Conservation (phyloP, 2,329 filamentous ascomycete genomes). For the Tolypocladium tropicale region DNA sequence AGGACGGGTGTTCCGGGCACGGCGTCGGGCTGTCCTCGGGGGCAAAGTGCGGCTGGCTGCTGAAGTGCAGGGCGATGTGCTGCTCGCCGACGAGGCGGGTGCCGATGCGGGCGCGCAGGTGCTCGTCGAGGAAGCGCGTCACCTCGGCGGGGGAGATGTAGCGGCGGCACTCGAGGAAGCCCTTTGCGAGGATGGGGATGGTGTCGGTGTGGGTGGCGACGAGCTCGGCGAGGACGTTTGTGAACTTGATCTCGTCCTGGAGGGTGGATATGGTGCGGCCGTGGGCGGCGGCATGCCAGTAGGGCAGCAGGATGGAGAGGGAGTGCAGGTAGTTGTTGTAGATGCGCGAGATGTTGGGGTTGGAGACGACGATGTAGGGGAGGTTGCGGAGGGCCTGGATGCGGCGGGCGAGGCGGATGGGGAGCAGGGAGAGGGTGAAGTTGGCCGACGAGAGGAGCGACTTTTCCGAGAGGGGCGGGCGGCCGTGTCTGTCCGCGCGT, state of each 20-base stretch:
- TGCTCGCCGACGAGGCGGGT: slow-evolving; percentile 92
- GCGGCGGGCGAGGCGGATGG: slow-evolving; percentile 83
- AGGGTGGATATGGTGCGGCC: slow-evolving; percentile 42
- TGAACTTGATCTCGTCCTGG: slow-evolving; percentile 85
- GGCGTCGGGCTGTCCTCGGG: slow-evolving; percentile 38
- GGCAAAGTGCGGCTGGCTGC: slow-evolving; percentile 59
- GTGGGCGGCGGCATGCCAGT: slow-evolving; percentile 41
- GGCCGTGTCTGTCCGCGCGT: slow-evolving; percentile 48
- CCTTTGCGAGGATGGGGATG: slow-evolving; percentile 82
- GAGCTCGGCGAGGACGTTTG: slow-evolving; percentile 86
- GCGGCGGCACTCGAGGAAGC: slow-evolving; percentile 85
- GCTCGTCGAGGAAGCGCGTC: slow-evolving; percentile 87
- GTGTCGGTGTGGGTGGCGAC: slow-evolving; percentile 92
- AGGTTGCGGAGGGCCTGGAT: slow-evolving; percentile 89
- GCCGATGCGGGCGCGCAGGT: slow-evolving; percentile 86
- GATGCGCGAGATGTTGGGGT: slow-evolving; percentile 86
- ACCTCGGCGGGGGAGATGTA: slow-evolving; percentile 79
- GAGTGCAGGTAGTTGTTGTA: slow-evolving; percentile 96
- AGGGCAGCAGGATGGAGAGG: slow-evolving; percentile 80
- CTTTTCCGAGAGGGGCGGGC: slow-evolving; percentile 70
- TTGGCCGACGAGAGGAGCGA: slow-evolving; percentile 85
- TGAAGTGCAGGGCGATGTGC: slow-evolving; percentile 80
- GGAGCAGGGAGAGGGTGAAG: slow-evolving; percentile 87
- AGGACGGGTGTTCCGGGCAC: slow-evolving; percentile 48
- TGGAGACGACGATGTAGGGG: slow-evolving; percentile 97